Base-by-base conservation (phyloP, 768 basidiomycete genomes). In the Guyanaporus albipodus region DNA sequence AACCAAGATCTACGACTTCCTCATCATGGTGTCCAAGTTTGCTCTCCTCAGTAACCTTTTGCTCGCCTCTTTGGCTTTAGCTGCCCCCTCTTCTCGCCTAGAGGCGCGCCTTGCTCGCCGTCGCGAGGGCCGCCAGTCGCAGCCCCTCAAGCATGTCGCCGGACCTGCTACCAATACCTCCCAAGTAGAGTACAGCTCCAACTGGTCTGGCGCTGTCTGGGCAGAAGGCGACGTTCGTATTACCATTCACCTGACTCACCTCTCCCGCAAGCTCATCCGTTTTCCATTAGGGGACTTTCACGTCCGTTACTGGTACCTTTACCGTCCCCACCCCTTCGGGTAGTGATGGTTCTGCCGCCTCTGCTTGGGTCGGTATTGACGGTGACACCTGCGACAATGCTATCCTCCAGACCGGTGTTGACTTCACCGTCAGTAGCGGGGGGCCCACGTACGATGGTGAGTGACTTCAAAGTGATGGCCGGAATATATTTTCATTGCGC, bases 331-430 rank as follows among this genome's bases (percentile, higher is more conserved):
- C 43, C 19, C 51, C 44, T 14, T 36, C 44, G 1, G 57, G 60
- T 3, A 38, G 2, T 0, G 34, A 6, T 2, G 49, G 48, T 28
- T 17, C 31, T 7, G 52, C 49, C 24, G 52, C 57, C 19, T 42
- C 49, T 44, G 54, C 54, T 21, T 61, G 60, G 54, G 54, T 61
- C 29, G 59, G 59, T 27, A 56, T 61, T n/a, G 59, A 61, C 8
- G 53, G 56, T 46, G 50, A 55, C 32, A 45, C 34, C 15, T 50
- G 53, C 28, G 4, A 0, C 6, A 50, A 12, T 7, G 50, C 49
- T 15, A 54, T 58, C 36, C 50, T 60, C 38, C 55, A 61, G 46
- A 50, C 55, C 8, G 59, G 58, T 24, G 15, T 60, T 10, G 49
- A 52, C 45, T 49, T 54, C 35, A 54, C 9, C 0, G 4, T 59